phyloP scores from a whole-genome alignment of 371 early-diverging fungal genomes.

The Mucor lusitanicus region DNA sequence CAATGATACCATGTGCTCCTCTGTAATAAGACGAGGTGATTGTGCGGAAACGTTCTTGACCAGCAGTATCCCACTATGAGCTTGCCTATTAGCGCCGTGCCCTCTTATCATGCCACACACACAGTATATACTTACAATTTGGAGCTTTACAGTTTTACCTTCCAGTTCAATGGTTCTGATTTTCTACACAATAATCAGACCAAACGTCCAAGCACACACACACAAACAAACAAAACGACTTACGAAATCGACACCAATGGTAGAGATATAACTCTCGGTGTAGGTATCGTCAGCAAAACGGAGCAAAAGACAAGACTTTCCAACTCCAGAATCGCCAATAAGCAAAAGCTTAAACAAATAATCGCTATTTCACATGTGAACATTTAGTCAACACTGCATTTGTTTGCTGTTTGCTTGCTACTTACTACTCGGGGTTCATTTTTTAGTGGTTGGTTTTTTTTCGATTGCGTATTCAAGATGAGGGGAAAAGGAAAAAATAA shows the following conservation, averaged over 20 bases:
- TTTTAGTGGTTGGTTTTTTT: slow-evolving; percentile 2
- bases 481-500: background rate
- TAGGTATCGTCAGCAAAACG: slow-evolving; percentile 99
- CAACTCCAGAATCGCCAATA: slow-evolving; percentile 99
- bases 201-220: background rate
- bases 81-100: background rate
- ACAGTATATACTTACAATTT: slow-evolving; percentile 71
- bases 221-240: slow-evolving; percentile 23
- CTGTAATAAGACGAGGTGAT: slow-evolving; percentile 99
- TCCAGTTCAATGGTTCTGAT: slow-evolving; percentile 98
- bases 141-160: slow-evolving; percentile 98
- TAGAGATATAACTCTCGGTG: slow-evolving; percentile 97
- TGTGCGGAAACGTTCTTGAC: slow-evolving; percentile 99
- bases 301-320: slow-evolving; percentile 97
- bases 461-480: background rate
- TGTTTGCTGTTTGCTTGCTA: background rate
- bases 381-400: background rate
- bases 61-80: slow-evolving; percentile 98
- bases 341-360: slow-evolving; percentile 98
- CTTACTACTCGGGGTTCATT: slow-evolving; percentile 50
- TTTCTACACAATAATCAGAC: slow-evolving; percentile 65
- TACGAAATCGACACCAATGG: slow-evolving; percentile 98
- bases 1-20: slow-evolving; percentile 98
- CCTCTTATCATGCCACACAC: background rate
- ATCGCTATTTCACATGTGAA: slow-evolving; percentile 61